These are phyloP conservation scores for Hanseniaspora pseudoguilliermondii DNA, from an alignment of 805 yeast species.

Conservation along the genomic window DNA sequence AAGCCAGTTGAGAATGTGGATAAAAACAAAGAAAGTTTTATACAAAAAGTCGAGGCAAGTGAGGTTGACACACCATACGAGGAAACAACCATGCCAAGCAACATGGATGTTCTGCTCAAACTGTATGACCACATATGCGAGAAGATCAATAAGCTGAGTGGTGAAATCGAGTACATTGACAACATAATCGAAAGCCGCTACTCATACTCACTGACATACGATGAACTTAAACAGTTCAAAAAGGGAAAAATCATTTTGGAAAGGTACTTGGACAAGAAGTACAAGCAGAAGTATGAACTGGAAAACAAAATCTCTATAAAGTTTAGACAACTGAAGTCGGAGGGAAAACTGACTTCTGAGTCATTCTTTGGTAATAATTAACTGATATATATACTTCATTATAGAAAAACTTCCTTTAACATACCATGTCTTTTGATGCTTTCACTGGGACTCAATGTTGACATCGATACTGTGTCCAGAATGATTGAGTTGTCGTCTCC, in stretches of 20 bases:
- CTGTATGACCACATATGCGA: constrained; percentile 25
- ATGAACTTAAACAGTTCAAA: constrained; percentile 29
- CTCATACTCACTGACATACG: constrained; percentile 25
- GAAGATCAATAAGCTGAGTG: constrained; percentile 29
- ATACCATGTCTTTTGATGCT: constrained; percentile 1
- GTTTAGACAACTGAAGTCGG: constrained; percentile 23
- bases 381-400: background rate
- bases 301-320: constrained; percentile 32
- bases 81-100: constrained; percentile 10
- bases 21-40: background rate
- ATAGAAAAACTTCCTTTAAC: background rate
- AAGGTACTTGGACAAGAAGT: constrained; percentile 31
- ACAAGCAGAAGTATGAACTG: constrained; percentile 33
- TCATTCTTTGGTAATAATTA: constrained; percentile 6
- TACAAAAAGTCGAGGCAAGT: background rate
- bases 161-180: constrained; percentile 30
- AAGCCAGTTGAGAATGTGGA: background rate
- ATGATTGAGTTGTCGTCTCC: background rate
- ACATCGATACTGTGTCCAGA: background rate
- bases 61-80: background rate
- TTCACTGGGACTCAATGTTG: constrained; percentile 1
- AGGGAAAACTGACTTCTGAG: constrained; percentile 1
- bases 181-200: constrained; percentile 26
- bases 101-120: constrained; percentile 23
- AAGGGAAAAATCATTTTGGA: constrained; percentile 29